Evolutionary conservation across 2,329 filamentous ascomycete species (phyloP).

Genomic region (Beauveria medogensis): DNA sequence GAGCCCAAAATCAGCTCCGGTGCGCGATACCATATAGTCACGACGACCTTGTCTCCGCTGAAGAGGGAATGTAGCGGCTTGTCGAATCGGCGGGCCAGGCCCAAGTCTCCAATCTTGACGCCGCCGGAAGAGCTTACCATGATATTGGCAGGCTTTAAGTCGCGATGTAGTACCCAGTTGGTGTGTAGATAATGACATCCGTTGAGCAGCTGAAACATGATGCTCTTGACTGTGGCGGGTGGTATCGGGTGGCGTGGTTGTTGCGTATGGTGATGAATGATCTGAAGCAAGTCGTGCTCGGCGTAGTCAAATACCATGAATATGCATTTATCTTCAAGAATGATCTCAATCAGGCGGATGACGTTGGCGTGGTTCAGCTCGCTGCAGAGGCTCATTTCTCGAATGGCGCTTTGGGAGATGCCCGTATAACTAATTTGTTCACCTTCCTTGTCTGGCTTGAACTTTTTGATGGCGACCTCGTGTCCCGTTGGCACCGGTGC

Average conservation of each 20-base stretch:
- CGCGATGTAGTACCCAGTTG: slow-evolving; percentile 95
- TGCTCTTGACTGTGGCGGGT: slow-evolving; percentile 80
- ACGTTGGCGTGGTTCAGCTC: slow-evolving; percentile 86
- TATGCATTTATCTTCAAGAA: slow-evolving; percentile 96
- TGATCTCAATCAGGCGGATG: slow-evolving; percentile 87
- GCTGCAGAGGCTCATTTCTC: slow-evolving; percentile 94
- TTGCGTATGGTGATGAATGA: slow-evolving; percentile 95
- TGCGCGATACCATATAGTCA: slow-evolving; percentile 98
- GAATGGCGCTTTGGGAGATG: slow-evolving; percentile 92
- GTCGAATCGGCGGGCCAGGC: slow-evolving; percentile 84
- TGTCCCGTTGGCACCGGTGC: slow-evolving; percentile 39
- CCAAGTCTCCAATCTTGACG: slow-evolving; percentile 91
- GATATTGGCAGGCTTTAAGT: slow-evolving; percentile 96
- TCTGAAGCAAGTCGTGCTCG: slow-evolving; percentile 93
- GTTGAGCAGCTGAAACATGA: slow-evolving; percentile 92
- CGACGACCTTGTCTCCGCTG: slow-evolving; percentile 92
- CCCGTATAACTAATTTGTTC: slow-evolving; percentile 92
- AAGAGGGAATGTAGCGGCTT: slow-evolving; percentile 90
- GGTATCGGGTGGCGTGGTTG: slow-evolving; percentile 83
- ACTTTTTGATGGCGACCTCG: slow-evolving; percentile 98
- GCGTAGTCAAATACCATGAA: slow-evolving; percentile 99
- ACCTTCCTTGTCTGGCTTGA: slow-evolving; percentile 98
- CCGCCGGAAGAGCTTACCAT: slow-evolving; percentile 89
- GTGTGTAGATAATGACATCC: slow-evolving; percentile 90
- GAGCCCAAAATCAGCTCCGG: slow-evolving; percentile 87